Base-by-base conservation (phyloP, 2,329 filamentous ascomycete species). In the Penicillium crustosum region DNA sequence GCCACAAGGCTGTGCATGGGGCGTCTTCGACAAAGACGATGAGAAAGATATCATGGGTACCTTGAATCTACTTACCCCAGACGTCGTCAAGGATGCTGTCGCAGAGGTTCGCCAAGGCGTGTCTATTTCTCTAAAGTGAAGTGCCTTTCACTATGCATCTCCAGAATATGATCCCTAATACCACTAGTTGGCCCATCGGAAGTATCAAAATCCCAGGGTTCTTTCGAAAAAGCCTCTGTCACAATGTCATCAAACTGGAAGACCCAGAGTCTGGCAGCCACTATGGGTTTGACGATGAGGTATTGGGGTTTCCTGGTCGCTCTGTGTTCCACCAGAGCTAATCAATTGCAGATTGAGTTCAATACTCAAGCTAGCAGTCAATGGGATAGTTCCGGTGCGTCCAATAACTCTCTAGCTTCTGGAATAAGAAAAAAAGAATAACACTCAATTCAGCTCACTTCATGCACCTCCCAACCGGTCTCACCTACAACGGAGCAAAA, bases 291-390 rank as follows among this genome's bases (percentile, higher is more conserved):
- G 76, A 81, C 29, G 78, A 82, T 45, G 71, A 82, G 52, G 66
- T 67, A n/a, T n/a, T 17, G 44, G 6, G 6, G 7, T 15, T 12
- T 2, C 3, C 10, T 12, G 5, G 19, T 12, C 12, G 1, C 38
- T 15, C 3, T 13, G 5, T 12, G 5, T 38, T 12, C 6, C 5
- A 52, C 29, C 12, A 29, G 15, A 21, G n/a, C 36, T 50, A 13
- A 47, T 42, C 4, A 36, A 2, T 33, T 5, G 3, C 19, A 68
- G 13, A 54, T 78, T n/a, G 71, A 70, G 44, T 75, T 79, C 59
- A 81, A 81, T 61, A 81, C 79, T 3, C 79, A 82, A 61, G 71
- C 70, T 49, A 73, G 72, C 33, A 74, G 68, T 33, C 78, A 81
- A 55, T 81, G 79, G 78, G 79, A 82, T 64, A 74, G 75, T 21